These are phyloP conservation scores for Xylaria sp. DNA, from an alignment of 2,329 filamentous ascomycete species.

Conservation along the genomic window DNA sequence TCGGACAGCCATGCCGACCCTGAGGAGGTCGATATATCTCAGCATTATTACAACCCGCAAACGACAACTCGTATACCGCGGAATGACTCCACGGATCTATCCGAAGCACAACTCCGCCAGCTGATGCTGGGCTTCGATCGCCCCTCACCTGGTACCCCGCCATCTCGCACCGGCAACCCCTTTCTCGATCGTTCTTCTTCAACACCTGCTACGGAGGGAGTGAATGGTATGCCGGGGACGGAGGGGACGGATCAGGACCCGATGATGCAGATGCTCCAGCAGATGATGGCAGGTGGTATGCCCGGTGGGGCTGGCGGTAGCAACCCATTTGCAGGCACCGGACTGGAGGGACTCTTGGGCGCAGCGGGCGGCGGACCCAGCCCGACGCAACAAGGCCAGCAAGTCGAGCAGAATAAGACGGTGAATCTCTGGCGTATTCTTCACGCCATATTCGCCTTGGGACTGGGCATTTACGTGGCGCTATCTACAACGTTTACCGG, in stretches of 20 bases:
- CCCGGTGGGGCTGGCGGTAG: slow-evolving; percentile 51
- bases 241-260: slow-evolving; percentile 63
- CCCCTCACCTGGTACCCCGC: slow-evolving; percentile 41
- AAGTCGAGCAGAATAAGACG: slow-evolving; percentile 51
- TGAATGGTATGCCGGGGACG: slow-evolving; percentile 44
- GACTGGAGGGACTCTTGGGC: slow-evolving; percentile 50
- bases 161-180: slow-evolving; percentile 39
- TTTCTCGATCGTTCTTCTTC: slow-evolving; percentile 39
- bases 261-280: slow-evolving; percentile 78
- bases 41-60: slow-evolving; percentile 72
- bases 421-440: slow-evolving; percentile 75
- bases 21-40: slow-evolving; percentile 82
- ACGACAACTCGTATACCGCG: slow-evolving; percentile 55
- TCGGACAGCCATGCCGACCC: slow-evolving; percentile 67
- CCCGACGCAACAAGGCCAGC: slow-evolving; percentile 41
- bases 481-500: slow-evolving; percentile 75
- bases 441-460: slow-evolving; percentile 76
- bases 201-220: slow-evolving; percentile 48
- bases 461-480: slow-evolving; percentile 76
- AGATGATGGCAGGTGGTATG: slow-evolving; percentile 62
- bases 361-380: slow-evolving; percentile 48
- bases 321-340: slow-evolving; percentile 50
- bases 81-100: slow-evolving; percentile 52
- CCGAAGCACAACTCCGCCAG: slow-evolving; percentile 71
- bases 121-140: slow-evolving; percentile 70